Base-by-base conservation (phyloP, 2,329 filamentous ascomycete species). In the Tolypocladium tropicale region DNA sequence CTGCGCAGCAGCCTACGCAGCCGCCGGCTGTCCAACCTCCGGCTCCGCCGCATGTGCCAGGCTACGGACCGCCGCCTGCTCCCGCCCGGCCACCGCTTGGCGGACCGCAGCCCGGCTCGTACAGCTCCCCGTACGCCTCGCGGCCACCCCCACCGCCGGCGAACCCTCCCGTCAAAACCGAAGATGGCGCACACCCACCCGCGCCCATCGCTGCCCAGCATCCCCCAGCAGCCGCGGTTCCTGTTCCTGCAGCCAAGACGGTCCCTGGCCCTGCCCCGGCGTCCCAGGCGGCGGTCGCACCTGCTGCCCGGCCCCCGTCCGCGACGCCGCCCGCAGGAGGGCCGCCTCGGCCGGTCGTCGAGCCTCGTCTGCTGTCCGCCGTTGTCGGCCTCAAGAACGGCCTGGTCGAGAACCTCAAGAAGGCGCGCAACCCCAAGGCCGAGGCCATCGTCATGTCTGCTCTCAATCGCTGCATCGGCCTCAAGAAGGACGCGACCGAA, bases 391-490 rank as follows among this genome's bases (percentile, higher is more conserved):
- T 81, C 63, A 78, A 77, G 61, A 72, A 74, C 12, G 74, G 76
- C 11, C 68, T 80, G 18, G 70, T 75, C 12, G 70, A 74, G 53
- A 76, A 77, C 56, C 69, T 80, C 46, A 70, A 70, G 53, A 74
- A 73, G 58, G 72, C 73, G 1, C 69, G 71, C 16, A 70, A 70
- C 14, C 71, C 73, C 30, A 70, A 73, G 56, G 70, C 76, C 18
- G 73, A 78, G 56, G 74, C 72, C 28, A 74, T 79, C 28, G 75
- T 79, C 57, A 78, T 79, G 72, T 79, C 77, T 7, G 78, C 78
- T 14, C 68, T 81, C 58, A 80, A 79, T 59, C 76, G 77, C 30
- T 76, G 74, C 49, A 66, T 80, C 11, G 77, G 77, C 0, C 70
- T 81, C 51, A 74, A 78, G 58, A 70, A 70, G 28, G 69, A 71